Conservation (phyloP, 768 basidiomycete genomes). For the Boletus sensibilis region DNA sequence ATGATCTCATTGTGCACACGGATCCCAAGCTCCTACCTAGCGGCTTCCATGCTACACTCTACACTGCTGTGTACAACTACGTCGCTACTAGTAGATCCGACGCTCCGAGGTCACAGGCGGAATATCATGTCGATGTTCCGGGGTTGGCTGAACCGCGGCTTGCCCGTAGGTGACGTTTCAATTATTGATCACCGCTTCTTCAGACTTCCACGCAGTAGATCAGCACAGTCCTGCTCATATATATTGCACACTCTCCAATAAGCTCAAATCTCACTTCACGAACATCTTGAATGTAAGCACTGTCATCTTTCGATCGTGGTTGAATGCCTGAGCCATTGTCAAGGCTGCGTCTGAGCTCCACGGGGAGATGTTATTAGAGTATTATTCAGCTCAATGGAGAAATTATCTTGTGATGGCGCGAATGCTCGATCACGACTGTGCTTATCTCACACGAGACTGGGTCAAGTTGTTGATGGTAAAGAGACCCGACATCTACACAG, state of each 20-base stretch:
- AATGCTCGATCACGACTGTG: neutral
- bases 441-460: neutral
- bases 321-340: neutral
- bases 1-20: neutral
- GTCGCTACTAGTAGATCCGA: too few relatives aligned
- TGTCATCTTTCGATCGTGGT: neutral
- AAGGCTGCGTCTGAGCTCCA: neutral
- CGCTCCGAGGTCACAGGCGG: neutral
- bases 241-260: neutral
- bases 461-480: neutral
- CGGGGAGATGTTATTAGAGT: neutral
- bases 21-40: neutral
- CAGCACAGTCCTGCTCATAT: neutral
- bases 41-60: neutral
- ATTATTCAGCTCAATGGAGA: neutral
- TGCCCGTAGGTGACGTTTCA: neutral
- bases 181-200: neutral
- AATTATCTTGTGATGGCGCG: neutral
- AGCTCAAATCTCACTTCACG: neutral
- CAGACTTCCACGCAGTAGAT: neutral
- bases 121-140: neutral
- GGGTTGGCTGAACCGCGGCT: neutral
- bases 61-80: neutral
- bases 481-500: neutral
- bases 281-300: slow-evolving; percentile 1